Conservation (phyloP, 2,329 filamentous ascomycete species). For the Cryphonectria radicalis region DNA sequence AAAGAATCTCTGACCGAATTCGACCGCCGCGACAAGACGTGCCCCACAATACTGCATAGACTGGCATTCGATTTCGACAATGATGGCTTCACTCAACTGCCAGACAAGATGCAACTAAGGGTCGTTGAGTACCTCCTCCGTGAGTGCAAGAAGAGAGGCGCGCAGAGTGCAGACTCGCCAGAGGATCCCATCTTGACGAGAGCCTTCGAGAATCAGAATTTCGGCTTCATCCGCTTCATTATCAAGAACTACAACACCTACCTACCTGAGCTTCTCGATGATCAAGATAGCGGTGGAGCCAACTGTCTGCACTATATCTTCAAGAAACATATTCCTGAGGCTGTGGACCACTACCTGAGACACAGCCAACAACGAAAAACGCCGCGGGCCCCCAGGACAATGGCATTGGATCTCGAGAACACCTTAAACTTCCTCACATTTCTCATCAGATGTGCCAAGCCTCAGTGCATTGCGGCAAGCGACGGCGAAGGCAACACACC, state of each 20-base stretch:
- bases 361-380: background rate
- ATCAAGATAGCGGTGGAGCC: background rate
- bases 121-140: background rate
- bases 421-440: background rate
- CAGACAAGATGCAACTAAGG: background rate
- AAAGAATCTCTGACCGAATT: background rate
- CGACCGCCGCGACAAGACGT: background rate
- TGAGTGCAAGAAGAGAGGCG: background rate
- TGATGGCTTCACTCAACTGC: background rate
- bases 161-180: background rate
- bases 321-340: background rate
- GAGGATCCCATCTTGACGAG: constrained; percentile 11
- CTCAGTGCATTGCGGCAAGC: background rate
- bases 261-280: background rate
- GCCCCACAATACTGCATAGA: constrained; percentile 4
- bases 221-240: constrained; percentile 2
- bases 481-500: constrained; percentile 7
- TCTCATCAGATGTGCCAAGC: background rate
- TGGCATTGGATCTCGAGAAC: too few relatives aligned
- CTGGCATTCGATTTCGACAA: background rate
- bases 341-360: background rate
- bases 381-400: too few relatives aligned
- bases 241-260: background rate
- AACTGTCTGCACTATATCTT: constrained; percentile 18
- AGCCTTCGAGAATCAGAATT: background rate